These are phyloP conservation scores for Acer yangbiense DNA, from an alignment of 345 rosid species.

Conservation along the genomic window DNA sequence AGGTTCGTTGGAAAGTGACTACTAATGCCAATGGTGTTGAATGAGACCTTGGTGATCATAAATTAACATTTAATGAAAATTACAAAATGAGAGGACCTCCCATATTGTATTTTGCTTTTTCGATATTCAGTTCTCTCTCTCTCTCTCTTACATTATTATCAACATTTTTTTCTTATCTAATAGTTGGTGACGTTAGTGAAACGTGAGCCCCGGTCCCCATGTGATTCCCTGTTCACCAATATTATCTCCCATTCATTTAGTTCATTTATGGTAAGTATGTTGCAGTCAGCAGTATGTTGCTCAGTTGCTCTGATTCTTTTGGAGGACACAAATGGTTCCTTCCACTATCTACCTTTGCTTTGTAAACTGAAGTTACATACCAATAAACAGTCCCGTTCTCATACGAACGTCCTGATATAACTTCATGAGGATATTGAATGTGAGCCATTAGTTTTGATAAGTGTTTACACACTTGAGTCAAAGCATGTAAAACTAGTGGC, in stretches of 20 bases:
- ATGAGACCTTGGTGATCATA: conserved; percentile 10
- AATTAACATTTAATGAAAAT: background rate
- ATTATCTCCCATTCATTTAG: conserved; percentile 1
- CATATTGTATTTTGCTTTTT: conserved; percentile 14
- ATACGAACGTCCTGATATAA: no score
- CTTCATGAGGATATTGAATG: no score
- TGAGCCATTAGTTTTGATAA: no score
- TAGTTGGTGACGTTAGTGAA: conserved; percentile 26
- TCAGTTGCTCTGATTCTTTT: conserved; percentile 5
- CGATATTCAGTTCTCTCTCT: background rate
- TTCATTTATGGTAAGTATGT: conserved; percentile 32
- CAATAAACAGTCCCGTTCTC: no score
- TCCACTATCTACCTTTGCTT: conserved; percentile 3
- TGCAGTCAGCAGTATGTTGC: background rate
- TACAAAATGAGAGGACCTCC: conserved; percentile 1
- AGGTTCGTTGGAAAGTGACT: conserved; percentile 31
- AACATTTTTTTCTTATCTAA: background rate
- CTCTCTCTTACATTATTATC: conserved; percentile 21
- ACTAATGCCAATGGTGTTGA: conserved; percentile 29
- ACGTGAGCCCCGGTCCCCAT: conserved; percentile 34
- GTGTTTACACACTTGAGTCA: no score
- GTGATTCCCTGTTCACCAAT: conserved; percentile 28
- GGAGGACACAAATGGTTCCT: conserved; percentile 10
- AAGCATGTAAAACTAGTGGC: no score
- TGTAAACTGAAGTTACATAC: background rate